Conservation (phyloP, 225 moss, liverwort and hornwort genomes). For the Anthoceros angustus region DNA sequence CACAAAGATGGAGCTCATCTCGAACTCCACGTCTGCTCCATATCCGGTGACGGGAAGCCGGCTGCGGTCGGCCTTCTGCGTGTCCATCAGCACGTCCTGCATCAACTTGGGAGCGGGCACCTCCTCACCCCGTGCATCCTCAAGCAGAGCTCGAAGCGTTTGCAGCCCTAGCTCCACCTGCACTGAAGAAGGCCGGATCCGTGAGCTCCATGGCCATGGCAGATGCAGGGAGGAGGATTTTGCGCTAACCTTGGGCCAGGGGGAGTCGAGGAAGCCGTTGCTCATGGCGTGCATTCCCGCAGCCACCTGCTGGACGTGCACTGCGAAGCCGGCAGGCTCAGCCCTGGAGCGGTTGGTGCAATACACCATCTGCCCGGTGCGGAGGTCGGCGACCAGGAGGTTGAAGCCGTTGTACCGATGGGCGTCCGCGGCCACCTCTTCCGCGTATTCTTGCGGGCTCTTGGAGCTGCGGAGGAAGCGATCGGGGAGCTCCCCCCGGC, state of each 20-base stretch:
- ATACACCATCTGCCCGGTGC: constrained; percentile 56
- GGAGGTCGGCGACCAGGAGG: constrained; percentile 60
- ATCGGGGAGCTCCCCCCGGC: constrained; percentile 56
- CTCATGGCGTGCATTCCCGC: constrained; percentile 58
- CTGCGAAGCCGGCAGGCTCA: constrained; percentile 18
- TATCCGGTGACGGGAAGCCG: constrained; percentile 33
- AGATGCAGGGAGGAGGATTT: background rate
- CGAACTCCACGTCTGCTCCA: constrained; percentile 21
- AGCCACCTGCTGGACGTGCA: constrained; percentile 26
- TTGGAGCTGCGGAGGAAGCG: constrained; percentile 37
- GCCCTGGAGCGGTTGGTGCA: constrained; percentile 36
- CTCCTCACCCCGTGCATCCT: constrained; percentile 8
- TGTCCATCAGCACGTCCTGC: constrained; percentile 37
- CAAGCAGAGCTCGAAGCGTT: constrained; percentile 34
- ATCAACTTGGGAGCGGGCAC: constrained; percentile 41
- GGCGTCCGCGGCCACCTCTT: constrained; percentile 36
- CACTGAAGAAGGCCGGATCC: background rate
- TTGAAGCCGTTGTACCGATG: constrained; percentile 72
- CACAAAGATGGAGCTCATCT: constrained; percentile 54
- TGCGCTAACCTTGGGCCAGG: constrained; percentile 40
- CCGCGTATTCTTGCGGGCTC: constrained; percentile 46
- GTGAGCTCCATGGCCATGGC: background rate
- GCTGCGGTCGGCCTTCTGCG: constrained; percentile 18
- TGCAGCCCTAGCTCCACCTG: constrained; percentile 38
- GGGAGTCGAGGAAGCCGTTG: constrained; percentile 52